Base-by-base conservation (phyloP, 495 filamentous ascomycete genomes). In the Hyaloscypha variabilis region DNA sequence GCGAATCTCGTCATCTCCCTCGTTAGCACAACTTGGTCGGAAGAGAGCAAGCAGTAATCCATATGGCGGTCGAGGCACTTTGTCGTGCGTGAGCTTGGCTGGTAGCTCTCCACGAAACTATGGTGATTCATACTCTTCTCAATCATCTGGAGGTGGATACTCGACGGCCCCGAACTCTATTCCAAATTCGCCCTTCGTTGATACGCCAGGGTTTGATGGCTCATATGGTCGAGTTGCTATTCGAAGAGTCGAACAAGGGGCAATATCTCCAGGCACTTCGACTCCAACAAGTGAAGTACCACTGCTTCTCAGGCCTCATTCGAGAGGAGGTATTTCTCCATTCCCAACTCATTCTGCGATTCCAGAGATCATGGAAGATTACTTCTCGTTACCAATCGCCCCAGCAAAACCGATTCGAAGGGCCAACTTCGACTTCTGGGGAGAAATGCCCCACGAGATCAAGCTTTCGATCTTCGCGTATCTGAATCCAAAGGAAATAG, bases 21-120 rank as follows among this genome's bases (percentile, higher is more conserved):
- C 91, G 25, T 78, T 98, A 29, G 77, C 83, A 31, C 86, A 87
- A 59, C 74, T 88, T 56, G 81, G 86, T 29, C 85, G 90, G 66
- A 81, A 89, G 69, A 79, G 89, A 68, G 84, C 85, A 62, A 81
- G 87, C 55, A 86, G 87, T 65, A 89, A 86, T 74, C 91, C 88
- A 3, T 96, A 84, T 39, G 65, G 74, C 66, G 67, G 68, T 19
- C 72, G 77, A 36, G 72, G 78, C 54, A 76, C 90, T 19, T 80
- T 96, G 65, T 97, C 95, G 23, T 97, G 93, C 72, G 88, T 93
- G 42, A 96, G 93, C 58, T 82, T 97, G 60, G 87, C 90, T 24
- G 77, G 83, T 56, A 65, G 60, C 65, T 71, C 75, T 66, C 74
- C 75, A 31, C 65, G 64, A 66, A 64, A 53, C 58, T 72, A 72